Evolutionary conservation across 352 stramenopile species (phyloP), one percentile per base, ranked within the genome.

Genomic region (Peronospora belbahrii): DNA sequence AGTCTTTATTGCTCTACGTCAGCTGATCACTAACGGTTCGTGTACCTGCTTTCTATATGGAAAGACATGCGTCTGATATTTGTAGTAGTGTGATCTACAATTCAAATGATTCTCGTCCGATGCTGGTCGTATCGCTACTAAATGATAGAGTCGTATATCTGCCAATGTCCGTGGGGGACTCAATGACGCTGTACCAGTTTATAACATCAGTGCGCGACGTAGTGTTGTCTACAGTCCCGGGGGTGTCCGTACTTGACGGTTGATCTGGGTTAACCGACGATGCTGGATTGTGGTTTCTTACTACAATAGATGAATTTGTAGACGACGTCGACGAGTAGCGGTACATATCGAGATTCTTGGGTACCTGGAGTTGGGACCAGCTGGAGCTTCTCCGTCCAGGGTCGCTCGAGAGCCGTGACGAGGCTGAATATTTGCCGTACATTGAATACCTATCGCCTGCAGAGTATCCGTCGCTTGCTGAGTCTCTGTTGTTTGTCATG

Each of bases 161-260:
- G 20, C 65, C 52, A 18, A 68, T 59, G 38, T 70, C 58, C 1
- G 52, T 41, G 4, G 74, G 74, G 13, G 71, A 81, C 17, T 62
- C 49, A 48, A 84, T 74, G n/a, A 70, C 56, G 34, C 71, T 75
- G 48, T 84, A 84, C 67, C 67, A 83, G 41, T 72, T 60, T 6
- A 48, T 57, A 32, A 56, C 34, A 39, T 66, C 52, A 4, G 43
- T 61, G 18, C 56, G 45, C 32, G 44, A 54, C 8, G 23, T 63
- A 11, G 40, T 52, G 36, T 42, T 58, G 24, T 52, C 34, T 2
- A 39, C 38, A 4, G 27, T 34, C 9, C 39, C 30, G 15, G 44
- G 28, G 7, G 14, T 17, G 1, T 45, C 36, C 13, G 24, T 42
- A 24, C 13, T 37, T 9, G 52, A 42, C 15, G 55, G 44, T n/a